Base-by-base conservation (phyloP, 2,329 filamentous ascomycete genomes). In the Huntiella bhutanensis region DNA sequence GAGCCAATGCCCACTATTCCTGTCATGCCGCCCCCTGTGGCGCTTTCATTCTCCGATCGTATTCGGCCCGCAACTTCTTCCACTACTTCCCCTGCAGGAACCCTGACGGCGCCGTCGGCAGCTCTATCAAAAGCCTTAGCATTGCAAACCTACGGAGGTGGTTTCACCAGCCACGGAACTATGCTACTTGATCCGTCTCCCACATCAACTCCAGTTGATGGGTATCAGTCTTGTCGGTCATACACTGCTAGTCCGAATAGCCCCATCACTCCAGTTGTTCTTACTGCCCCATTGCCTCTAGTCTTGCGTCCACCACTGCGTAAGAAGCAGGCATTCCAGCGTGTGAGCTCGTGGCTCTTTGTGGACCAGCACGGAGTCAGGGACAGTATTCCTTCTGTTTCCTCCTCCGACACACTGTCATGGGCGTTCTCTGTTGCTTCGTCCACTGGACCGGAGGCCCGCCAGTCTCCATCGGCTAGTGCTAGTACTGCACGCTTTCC, bases 271-370 rank as follows among this genome's bases (percentile, higher is more conserved):
- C 35, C 37, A 17, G n/a, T 41, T 5, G 60, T 64, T 1, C 63
- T 70, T 1, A 69, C 71, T 2, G 73, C 73, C 1, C 73, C 74
- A 2, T 60, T 76, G 4, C 73, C 73, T 0, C 64, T 77, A 17
- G 67, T 74, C 12, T 63, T 75, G 47, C 68, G 70, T n/a, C 73
- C 73, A 5, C 71, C 72, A 1, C 56, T 78, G 51, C 64, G 75
- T 49, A 78, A 78, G 63, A 79, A 77, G 64, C 79, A 78, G 55
- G 77, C 74, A 0, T 78, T 80, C 55, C 74, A 73, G 7, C 65
- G 68, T 12, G 70, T 78, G 6, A 77, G 74, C 2, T 67, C 58
- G 52, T 78, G 74, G 73, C 62, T 78, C 19, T 73, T 70, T 52
- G 64, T 68, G 39, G 56, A 63, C 48, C 57, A 59, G 45, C 58